Evolutionary conservation across 2,329 filamentous ascomycete species (phyloP), one percentile per base, ranked within the genome.

Genomic region (Pseudovirgaria hyperparasitica): DNA sequence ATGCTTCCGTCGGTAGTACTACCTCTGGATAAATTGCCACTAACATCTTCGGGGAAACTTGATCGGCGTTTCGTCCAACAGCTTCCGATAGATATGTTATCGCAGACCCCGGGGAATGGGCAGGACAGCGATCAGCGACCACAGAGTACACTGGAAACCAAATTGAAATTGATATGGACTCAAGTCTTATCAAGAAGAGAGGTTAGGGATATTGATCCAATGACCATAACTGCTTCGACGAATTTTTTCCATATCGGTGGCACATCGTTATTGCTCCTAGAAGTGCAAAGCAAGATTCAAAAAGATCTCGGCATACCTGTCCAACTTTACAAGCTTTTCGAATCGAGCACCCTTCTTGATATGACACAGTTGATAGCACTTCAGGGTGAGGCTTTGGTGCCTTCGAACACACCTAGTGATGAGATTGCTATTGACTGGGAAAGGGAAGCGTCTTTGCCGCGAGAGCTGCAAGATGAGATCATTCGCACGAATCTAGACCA

Each of bases 241-340:
- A 33, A 43, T 27, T 57, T 56, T 35, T 55, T 58, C 39, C 10
- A 19, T 2, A 32, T 48, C 6, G 54, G 54, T 7, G 54, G 53
- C 9, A 57, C 46, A 26, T 57, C 54, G 1, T 19, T 57, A 13
- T 37, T 50, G 2, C 31, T 55, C 9, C 27, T 54, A 10, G 22
- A 30, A 8, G 34, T 57, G 9, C 48, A 50, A 30, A 10, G 19
- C 1, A 12, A n/a, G 1, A 45, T 56, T 12, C 26, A 26, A 0
- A 12, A 45, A 4, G 21, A n/a, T 4, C 39, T 54, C 17, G 30
- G 32, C 12, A 31, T 39, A 5, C 27, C 22, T n/a, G 23, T 33
- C 4, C 4, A 9, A 2, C 19, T 28, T 3, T 4, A 8, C 4
- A 13, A 33, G 10, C 25, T 35, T 10, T 35, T 25, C 22, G 14